Evolutionary conservation across 2,329 filamentous ascomycete genomes (phyloP).

Genomic region (Exophiala aquamarina): DNA sequence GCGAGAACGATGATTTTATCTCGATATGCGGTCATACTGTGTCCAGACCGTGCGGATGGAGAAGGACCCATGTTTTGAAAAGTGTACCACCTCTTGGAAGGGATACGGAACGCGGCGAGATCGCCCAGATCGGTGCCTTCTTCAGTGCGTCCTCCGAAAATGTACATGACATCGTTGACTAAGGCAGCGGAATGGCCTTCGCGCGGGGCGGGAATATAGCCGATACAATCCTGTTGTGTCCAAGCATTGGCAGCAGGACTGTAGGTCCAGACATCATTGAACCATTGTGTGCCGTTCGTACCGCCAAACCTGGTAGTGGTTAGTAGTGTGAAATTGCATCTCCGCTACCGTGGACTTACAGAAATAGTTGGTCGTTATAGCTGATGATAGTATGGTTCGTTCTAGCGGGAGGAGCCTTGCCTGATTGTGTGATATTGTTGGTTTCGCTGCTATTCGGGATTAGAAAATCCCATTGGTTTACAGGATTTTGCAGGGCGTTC

Average conservation of each 20-base stretch:
- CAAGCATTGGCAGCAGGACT: slow-evolving; percentile 80
- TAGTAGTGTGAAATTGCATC: slow-evolving; percentile 16
- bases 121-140: slow-evolving; percentile 91
- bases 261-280: slow-evolving; percentile 98
- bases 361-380: slow-evolving; percentile 88
- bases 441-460: slow-evolving; percentile 68
- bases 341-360: slow-evolving; percentile 58
- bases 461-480: slow-evolving; percentile 94
- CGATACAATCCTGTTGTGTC: slow-evolving; percentile 90
- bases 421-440: slow-evolving; percentile 51
- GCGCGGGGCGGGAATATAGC: slow-evolving; percentile 89
- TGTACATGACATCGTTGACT: slow-evolving; percentile 98
- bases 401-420: slow-evolving; percentile 76
- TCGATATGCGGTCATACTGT: slow-evolving; percentile 94
- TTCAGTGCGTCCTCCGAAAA: slow-evolving; percentile 93
- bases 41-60: slow-evolving; percentile 87
- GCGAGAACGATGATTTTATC: slow-evolving; percentile 91
- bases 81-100: slow-evolving; percentile 92
- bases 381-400: slow-evolving; percentile 94
- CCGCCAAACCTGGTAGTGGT: slow-evolving; percentile 76
- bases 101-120: slow-evolving; percentile 79
- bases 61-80: slow-evolving; percentile 99
- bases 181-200: slow-evolving; percentile 93
- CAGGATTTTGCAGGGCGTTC: slow-evolving; percentile 86
- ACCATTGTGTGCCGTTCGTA: slow-evolving; percentile 94